Percentiles rank a stretch among this genome's conserved stretches.
Conservation (phyloP, 2,329 filamentous ascomycete genomes). For the Cladosporium austrohemisphaericum region DNA sequence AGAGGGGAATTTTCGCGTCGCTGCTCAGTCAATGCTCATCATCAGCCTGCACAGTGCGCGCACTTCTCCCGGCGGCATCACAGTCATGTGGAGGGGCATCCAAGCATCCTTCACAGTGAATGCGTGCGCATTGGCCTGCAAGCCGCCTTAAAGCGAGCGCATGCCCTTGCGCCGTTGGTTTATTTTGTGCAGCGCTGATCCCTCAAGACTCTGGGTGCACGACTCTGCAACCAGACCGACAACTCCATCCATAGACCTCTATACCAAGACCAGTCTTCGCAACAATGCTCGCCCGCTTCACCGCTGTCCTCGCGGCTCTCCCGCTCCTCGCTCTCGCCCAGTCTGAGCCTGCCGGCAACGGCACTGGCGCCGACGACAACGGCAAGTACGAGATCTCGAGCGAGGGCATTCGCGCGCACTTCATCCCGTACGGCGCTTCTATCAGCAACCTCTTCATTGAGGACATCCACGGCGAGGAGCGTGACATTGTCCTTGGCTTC, state of each 20-base stretch:
- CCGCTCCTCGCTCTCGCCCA: slow-evolving; percentile 19
- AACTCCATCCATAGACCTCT: neutral
- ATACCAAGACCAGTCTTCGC: neutral
- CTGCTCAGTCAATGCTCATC: slow-evolving; percentile 1
- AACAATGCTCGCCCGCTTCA: slow-evolving; percentile 13
- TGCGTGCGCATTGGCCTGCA: neutral
- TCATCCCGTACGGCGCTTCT: slow-evolving; percentile 71
- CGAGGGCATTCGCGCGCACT: slow-evolving; percentile 62
- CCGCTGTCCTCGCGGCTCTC: slow-evolving; percentile 20
- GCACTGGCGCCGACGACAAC: slow-evolving; percentile 29
- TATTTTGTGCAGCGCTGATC: neutral
- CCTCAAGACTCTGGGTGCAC: neutral
- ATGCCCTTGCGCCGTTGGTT: neutral
- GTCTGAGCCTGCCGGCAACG: slow-evolving; percentile 22
- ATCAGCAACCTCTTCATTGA: slow-evolving; percentile 68
- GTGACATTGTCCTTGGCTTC: slow-evolving; percentile 70
- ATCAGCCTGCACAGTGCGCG: neutral
- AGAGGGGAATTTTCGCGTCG: slow-evolving; percentile 2
- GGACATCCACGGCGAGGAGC: slow-evolving; percentile 63
- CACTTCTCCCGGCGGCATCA: slow-evolving; percentile 2
- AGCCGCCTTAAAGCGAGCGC: slow-evolving; percentile 4
- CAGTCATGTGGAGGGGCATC: slow-evolving; percentile 9
- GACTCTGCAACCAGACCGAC: neutral
- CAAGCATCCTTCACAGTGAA: neutral
- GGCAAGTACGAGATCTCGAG: slow-evolving; percentile 69